phyloP scores from a whole-genome alignment of 257 asterid species.

The Ballota nigra region DNA sequence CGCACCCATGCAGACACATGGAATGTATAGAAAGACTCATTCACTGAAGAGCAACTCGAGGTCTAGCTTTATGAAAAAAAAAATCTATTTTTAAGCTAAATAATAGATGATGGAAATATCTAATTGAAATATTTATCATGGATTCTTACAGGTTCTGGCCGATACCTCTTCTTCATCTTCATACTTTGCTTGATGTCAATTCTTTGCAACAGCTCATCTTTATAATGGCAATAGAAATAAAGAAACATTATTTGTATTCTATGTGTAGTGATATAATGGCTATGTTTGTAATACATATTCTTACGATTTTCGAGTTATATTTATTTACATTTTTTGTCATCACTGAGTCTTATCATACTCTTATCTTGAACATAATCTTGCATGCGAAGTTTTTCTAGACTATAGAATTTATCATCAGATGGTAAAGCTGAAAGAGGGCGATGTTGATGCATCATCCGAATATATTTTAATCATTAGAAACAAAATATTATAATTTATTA shows the following conservation, averaged over 20 bases:
- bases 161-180: too few species aligned
- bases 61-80: too few species aligned
- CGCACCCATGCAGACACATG: conserved; percentile 99
- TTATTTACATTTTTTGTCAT: conserved; percentile 1
- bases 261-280: conserved; percentile 10
- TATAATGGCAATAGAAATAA: conserved; percentile 12
- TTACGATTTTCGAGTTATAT: conserved; percentile 4
- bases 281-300: conserved; percentile 4
- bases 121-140: too few species aligned
- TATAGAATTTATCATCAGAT: conserved; percentile 38
- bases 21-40: conserved; percentile 85
- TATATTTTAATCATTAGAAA: too few species aligned
- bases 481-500: too few species aligned
- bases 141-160: too few species aligned
- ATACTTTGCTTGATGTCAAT: conserved; percentile 70
- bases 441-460: too few species aligned
- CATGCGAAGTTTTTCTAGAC: conserved; percentile 6
- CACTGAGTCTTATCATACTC: not conserved
- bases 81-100: too few species aligned
- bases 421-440: conserved; percentile 62
- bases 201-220: not conserved
- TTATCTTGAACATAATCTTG: not conserved
- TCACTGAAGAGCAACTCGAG: too few species aligned
- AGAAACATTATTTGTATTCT: conserved; percentile 21
- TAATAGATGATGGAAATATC: too few species aligned